Conservation (phyloP, 2,329 filamentous ascomycete species). For the Fusarium tupiense region DNA sequence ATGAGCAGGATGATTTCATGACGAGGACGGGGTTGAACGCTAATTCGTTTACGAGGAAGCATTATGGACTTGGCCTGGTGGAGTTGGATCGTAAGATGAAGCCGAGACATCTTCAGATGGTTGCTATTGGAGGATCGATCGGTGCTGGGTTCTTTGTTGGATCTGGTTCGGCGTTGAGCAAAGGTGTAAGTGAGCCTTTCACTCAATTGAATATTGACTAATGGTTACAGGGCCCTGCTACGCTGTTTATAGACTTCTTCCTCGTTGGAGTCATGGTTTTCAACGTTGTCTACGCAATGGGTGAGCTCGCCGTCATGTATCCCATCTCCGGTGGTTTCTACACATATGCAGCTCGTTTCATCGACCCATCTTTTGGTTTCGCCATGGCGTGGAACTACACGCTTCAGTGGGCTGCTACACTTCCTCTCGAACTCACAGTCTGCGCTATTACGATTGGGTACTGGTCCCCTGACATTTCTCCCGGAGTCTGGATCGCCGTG, state of each 20-base stretch:
- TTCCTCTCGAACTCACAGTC: slow-evolving; percentile 55
- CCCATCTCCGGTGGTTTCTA: slow-evolving; percentile 69
- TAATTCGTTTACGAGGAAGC: slow-evolving; percentile 35
- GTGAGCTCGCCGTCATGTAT: slow-evolving; percentile 69
- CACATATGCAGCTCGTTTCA: slow-evolving; percentile 53
- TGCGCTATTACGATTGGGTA: slow-evolving; percentile 56
- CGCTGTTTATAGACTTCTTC: slow-evolving; percentile 60
- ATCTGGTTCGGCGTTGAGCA: slow-evolving; percentile 62
- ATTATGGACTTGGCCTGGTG: slow-evolving; percentile 37
- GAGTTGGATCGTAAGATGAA: slow-evolving; percentile 61
- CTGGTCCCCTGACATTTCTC: slow-evolving; percentile 52
- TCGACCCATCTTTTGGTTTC: slow-evolving; percentile 66
- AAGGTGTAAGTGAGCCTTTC: slow-evolving; percentile 47
- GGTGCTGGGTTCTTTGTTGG: slow-evolving; percentile 72
- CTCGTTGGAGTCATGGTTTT: slow-evolving; percentile 70
- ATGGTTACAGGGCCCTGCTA: slow-evolving; percentile 50
- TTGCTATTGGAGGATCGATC: slow-evolving; percentile 69
- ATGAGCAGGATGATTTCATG: slow-evolving; percentile 40
- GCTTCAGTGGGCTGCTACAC: slow-evolving; percentile 54
- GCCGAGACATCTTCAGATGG: slow-evolving; percentile 69
- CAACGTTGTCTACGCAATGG: slow-evolving; percentile 68
- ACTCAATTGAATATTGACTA: not conserved
- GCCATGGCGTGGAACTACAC: slow-evolving; percentile 62
- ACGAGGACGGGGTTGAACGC: slow-evolving; percentile 41
- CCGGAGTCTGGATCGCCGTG: slow-evolving; percentile 52